Evolutionary conservation across 2,329 filamentous ascomycete species (phyloP), one percentile per base, ranked within the genome.

Genomic region (Chrysoporthe puriensis): DNA sequence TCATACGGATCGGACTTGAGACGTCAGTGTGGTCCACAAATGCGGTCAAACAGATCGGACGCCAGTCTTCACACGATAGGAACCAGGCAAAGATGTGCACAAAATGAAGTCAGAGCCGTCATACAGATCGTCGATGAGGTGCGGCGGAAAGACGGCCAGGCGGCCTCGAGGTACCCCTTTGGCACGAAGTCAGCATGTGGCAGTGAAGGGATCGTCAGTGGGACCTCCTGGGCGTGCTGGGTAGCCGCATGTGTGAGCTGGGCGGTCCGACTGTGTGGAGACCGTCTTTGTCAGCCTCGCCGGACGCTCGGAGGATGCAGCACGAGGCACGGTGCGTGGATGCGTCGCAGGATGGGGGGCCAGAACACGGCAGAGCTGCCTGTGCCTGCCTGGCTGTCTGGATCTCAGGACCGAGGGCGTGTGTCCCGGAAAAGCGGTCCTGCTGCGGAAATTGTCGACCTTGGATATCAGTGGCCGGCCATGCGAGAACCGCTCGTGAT

Each of bases 231-330:
- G 26, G 26, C 26, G 26, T 26, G 26, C 26, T 26, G 26, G 61
- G 21, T 21, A n/a, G 43, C 18, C 46, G 26, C 66, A 34, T 56
- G 62, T 67, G 66, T 65, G 54, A 65, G 26, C 40, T 21, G 5
- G 32, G 50, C 50, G 5, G 50, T 26, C n/a, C 52, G 54, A 66
- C 67, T 69, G 67, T 66, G 67, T 69, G 67, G 67, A 43, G 44
- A 52, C 43, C 26, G 56, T 56, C 66, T 66, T 63, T 63, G 59
- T 69, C 67, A 66, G 48, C 56, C 48, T 44, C 50, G 32, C 58
- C 59, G 32, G 54, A 11, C 59, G 14, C 43, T 46, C 4, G 43
- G 9, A n/a, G 18, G 13, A 40, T 42, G 34, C n/a, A 42, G 36
- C 34, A 42, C 36, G 36, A 43, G 36, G n/a, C 36, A 14, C 40